phyloP scores from a whole-genome alignment of 768 basidiomycete species.

The Calocybe indica region DNA sequence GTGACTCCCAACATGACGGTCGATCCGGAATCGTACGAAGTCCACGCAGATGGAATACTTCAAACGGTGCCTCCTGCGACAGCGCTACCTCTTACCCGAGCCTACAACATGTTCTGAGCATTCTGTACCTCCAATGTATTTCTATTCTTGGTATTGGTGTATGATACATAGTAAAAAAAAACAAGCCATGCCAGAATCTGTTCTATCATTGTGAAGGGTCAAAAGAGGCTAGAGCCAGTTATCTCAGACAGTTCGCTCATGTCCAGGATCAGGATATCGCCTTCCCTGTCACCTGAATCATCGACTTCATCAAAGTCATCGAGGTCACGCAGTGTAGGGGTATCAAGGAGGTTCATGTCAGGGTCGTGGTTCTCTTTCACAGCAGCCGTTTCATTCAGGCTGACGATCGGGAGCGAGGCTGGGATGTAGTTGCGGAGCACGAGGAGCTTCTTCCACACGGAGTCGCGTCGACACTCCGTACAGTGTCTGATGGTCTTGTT shows the following conservation, averaged over 20 bases:
- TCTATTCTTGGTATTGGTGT: not conserved
- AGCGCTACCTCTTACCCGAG: conserved; percentile 58
- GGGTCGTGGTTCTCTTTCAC: conserved; percentile 5
- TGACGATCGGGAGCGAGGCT: not conserved
- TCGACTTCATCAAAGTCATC: conserved; percentile 15
- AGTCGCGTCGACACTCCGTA: conserved; percentile 9
- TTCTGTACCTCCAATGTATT: not conserved
- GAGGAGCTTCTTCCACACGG: conserved; percentile 10
- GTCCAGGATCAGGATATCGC: conserved; percentile 2
- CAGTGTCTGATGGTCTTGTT: conserved; percentile 8
- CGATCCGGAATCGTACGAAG: conserved; percentile 90
- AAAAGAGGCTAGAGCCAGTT: not conserved
- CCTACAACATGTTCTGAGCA: conserved; percentile 76
- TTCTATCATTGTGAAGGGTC: not conserved
- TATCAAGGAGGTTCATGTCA: conserved; percentile 9
- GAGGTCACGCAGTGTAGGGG: conserved; percentile 10
- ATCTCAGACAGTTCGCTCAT: conserved; percentile 2
- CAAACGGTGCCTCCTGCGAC: conserved; percentile 74
- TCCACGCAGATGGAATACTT: conserved; percentile 72
- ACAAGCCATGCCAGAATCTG: not conserved
- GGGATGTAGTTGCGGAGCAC: conserved; percentile 1
- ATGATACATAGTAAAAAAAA: not conserved
- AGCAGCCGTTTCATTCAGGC: not conserved
- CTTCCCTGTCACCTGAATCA: conserved; percentile 2
- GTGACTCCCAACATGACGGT: conserved; percentile 78